These are phyloP conservation scores for Aspergillus ibericus DNA, from an alignment of 2,329 filamentous ascomycete genomes.

Conservation along the genomic window DNA sequence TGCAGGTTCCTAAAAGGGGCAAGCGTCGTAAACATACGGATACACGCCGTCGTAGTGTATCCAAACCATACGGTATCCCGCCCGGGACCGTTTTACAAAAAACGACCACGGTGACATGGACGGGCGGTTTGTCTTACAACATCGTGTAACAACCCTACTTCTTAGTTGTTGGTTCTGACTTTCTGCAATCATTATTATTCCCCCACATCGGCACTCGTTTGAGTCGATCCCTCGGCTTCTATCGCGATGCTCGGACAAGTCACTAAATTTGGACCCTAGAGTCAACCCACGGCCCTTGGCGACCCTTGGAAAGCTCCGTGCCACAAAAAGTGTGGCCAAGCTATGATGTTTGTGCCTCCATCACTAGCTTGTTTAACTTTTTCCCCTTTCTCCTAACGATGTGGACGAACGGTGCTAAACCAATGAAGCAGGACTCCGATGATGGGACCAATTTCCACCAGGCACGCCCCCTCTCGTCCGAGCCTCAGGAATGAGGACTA, in stretches of 20 bases:
- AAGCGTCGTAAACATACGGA: neutral
- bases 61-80: neutral
- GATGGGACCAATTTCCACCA: neutral
- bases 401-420: neutral
- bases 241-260: neutral
- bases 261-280: neutral
- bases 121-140: neutral
- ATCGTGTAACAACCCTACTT: neutral
- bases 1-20: neutral
- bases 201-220: neutral
- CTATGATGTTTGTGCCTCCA: neutral
- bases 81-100: neutral
- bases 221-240: neutral
- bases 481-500: neutral
- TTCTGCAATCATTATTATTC: constrained; percentile 3
- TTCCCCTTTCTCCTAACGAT: neutral
- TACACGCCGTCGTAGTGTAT: neutral
- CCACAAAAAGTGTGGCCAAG: neutral
- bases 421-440: neutral
- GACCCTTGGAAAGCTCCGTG: neutral
- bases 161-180: too few species aligned
- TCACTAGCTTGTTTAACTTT: neutral
- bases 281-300: neutral
- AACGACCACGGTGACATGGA: neutral
- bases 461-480: neutral